These are phyloP conservation scores for Backusella morwellensis DNA, from an alignment of 192 early-diverging fungal genomes.

Conservation along the genomic window DNA sequence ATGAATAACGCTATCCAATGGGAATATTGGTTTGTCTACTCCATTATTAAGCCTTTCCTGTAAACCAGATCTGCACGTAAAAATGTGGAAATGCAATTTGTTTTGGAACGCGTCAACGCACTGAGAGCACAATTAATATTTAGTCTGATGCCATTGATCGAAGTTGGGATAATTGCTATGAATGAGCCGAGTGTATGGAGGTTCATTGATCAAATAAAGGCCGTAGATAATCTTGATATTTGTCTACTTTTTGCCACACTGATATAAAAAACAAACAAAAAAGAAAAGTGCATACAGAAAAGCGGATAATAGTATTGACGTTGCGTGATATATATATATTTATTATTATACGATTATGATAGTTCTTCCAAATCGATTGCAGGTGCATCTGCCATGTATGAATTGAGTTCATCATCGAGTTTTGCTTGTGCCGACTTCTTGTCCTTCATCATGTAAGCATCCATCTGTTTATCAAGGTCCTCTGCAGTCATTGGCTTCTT, in stretches of 20 bases:
- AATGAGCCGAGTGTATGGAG: too few relatives aligned
- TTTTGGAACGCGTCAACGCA: too few relatives aligned
- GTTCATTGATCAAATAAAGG: too few relatives aligned
- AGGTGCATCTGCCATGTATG: constrained; percentile 26
- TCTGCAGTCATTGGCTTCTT: constrained; percentile 6
- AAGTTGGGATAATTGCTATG: too few relatives aligned
- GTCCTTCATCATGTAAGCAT: constrained; percentile 39
- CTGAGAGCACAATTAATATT: too few relatives aligned
- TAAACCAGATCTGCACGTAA: neutral
- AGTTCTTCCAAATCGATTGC: neutral
- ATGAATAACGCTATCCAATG: neutral
- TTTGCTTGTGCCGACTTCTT: constrained; percentile 28
- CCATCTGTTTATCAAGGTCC: constrained; percentile 27
- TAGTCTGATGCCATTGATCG: too few relatives aligned
- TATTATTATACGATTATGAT: neutral
- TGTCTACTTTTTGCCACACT: too few relatives aligned
- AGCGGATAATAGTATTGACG: neutral
- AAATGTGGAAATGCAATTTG: neutral
- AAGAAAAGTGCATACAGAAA: neutral
- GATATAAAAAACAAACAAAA: neutral
- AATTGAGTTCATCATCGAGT: constrained; percentile 33
- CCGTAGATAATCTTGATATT: too few relatives aligned
- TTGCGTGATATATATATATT: neutral
- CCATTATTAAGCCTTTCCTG: too few relatives aligned
- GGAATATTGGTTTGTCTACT: neutral